Percentiles rank a stretch among this genome's conserved stretches.
phyloP scores from a whole-genome alignment of 306 rosid genomes.

The Quercus bicolor region DNA sequence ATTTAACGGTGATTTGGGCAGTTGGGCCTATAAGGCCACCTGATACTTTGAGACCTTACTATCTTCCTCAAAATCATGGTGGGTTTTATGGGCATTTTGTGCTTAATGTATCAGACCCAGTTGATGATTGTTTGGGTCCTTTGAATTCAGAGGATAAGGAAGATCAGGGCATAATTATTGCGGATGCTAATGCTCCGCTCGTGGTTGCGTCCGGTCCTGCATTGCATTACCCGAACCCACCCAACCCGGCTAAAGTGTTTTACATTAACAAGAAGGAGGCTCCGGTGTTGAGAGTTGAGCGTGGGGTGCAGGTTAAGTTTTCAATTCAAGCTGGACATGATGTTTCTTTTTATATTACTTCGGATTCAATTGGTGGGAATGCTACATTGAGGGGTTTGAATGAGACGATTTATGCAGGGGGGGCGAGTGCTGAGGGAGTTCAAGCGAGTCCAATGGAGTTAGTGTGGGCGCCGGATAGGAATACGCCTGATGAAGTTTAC shows the following conservation, averaged over 20 bases:
- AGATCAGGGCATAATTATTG: slow-evolving; percentile 75
- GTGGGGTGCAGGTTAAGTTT: slow-evolving; percentile 84
- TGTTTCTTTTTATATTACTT: slow-evolving; percentile 76
- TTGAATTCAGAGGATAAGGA: slow-evolving; percentile 76
- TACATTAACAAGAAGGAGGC: slow-evolving; percentile 90
- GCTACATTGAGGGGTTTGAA: slow-evolving; percentile 70
- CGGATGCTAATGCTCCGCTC: slow-evolving; percentile 68
- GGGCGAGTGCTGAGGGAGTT: slow-evolving; percentile 78
- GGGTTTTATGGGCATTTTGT: slow-evolving; percentile 55
- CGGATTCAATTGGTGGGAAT: slow-evolving; percentile 85
- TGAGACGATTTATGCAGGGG: slow-evolving; percentile 83
- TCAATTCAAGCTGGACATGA: slow-evolving; percentile 86
- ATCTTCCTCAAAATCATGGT: slow-evolving; percentile 88
- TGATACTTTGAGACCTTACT: slow-evolving; percentile 58
- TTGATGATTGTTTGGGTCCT: slow-evolving; percentile 78
- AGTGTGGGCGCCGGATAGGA: slow-evolving; percentile 77
- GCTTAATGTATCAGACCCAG: slow-evolving; percentile 60
- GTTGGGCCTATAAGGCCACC: slow-evolving; percentile 72
- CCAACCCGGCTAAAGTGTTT: slow-evolving; percentile 70
- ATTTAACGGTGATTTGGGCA: slow-evolving; percentile 87
- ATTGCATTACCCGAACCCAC: slow-evolving; percentile 76
- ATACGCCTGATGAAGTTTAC: slow-evolving; percentile 70
- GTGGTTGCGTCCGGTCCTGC: slow-evolving; percentile 60
- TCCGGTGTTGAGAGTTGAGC: slow-evolving; percentile 80
- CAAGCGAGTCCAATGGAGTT: slow-evolving; percentile 77